Conservation (phyloP, 768 basidiomycete genomes). For the Kockovaella imperatae region DNA sequence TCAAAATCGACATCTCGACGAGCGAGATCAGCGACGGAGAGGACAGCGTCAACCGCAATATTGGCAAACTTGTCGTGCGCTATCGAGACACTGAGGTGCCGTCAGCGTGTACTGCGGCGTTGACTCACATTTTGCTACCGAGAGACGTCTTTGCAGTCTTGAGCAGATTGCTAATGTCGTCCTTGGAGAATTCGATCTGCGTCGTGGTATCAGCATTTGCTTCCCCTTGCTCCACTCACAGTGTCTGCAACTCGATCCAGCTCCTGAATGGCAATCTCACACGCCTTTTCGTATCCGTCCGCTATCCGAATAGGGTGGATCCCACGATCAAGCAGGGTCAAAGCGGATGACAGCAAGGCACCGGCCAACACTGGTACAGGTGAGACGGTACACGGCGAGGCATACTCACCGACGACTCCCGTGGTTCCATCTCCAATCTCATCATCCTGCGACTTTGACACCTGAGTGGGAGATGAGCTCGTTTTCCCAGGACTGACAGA, state of each 20-base stretch:
- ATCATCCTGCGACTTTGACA: constrained; percentile 97
- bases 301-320: constrained; percentile 98
- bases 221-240: constrained; percentile 16
- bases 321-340: constrained; percentile 94
- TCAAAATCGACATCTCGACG: constrained; percentile 94
- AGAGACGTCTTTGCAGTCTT: constrained; percentile 94
- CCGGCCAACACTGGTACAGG: constrained; percentile 76
- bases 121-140: constrained; percentile 87
- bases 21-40: constrained; percentile 88
- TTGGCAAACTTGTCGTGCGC: constrained; percentile 90
- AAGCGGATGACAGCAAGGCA: constrained; percentile 87
- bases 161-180: constrained; percentile 76
- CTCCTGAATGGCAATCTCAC: constrained; percentile 77
- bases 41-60: constrained; percentile 94
- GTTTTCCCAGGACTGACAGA: background rate
- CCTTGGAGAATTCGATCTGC: constrained; percentile 67
- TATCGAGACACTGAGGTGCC: constrained; percentile 73
- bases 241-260: constrained; percentile 84
- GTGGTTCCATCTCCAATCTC: constrained; percentile 99
- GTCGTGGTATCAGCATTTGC: background rate
- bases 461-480: constrained; percentile 47
- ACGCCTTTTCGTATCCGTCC: constrained; percentile 95
- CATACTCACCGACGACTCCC: constrained; percentile 87
- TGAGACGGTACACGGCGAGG: background rate
- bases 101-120: background rate